Base-by-base conservation (phyloP, 2,329 filamentous ascomycete species). In the Huntiella decipiens region DNA sequence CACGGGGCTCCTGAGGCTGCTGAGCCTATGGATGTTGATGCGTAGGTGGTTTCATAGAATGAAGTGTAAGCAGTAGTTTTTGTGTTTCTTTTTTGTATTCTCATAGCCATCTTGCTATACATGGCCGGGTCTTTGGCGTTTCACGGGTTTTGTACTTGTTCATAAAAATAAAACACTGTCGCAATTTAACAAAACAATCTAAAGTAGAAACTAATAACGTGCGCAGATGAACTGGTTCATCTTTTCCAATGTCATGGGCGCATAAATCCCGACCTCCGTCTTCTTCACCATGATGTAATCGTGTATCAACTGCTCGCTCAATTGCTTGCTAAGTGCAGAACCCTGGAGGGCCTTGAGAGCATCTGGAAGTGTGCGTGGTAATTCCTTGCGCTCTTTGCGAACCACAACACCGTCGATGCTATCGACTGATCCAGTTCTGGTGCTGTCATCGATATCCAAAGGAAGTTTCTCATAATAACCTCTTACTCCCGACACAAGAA, bases 191-290 rank as follows among this genome's bases (percentile, higher is more conserved):
- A 36, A 36, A n/a, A n/a, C 15, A 36, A 36, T 36, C 34, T 15
- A 28, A 28, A 28, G 7, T 28, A 10, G 8, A 28, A 28, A 28
- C 22, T 68, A 77, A 53, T 83, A 84, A 51, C 78, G 63, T 55
- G 80, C 75, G 51, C 82, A 67, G 46, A 82, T 58, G 73, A 77
- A 84, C 11, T 63, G 57, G 52, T 66, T 65, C 43, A 67, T 65
- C 49, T 69, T 60, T 2, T 61, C 57, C 4, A 63, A 60, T 0
- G 52, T 53, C 68, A 82, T 73, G 1, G 56, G 54, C 7, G 57
- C 58, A 48, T 77, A 54, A 53, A 74, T 60, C 15, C 60, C 60
- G 51, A 67, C 56, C 61, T 84, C 79, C 1, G 61, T 66, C 50
- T 62, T 63, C 62, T 83, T 83, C 51, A 79, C 63, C 0, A 57